These are phyloP conservation scores for Margaritispora aquatica DNA, from an alignment of 495 filamentous ascomycete genomes.

Conservation along the genomic window DNA sequence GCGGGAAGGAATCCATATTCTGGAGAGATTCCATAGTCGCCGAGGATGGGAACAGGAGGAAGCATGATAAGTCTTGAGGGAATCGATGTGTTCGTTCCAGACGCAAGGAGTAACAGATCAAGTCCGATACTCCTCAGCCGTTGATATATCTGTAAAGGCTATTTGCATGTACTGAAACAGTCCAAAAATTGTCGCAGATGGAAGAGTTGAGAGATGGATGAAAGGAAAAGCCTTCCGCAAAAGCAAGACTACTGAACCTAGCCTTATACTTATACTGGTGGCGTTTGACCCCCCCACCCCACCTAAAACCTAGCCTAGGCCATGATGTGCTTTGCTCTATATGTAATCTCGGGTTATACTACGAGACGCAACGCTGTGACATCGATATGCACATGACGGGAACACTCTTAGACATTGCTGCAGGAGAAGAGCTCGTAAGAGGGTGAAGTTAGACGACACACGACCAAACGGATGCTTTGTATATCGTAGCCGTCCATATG, in stretches of 20 bases:
- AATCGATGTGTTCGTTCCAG: conserved; percentile 34
- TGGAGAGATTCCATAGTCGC: conserved; percentile 84
- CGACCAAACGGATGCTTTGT: too few relatives aligned
- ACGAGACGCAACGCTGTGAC: not conserved
- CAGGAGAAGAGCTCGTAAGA: too few relatives aligned
- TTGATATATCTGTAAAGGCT: conserved; percentile 17
- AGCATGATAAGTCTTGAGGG: conserved; percentile 54
- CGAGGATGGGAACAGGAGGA: conserved; percentile 68
- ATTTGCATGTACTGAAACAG: conserved; percentile 11
- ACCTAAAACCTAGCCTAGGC: not conserved
- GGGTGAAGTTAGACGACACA: too few relatives aligned
- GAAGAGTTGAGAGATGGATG: not conserved
- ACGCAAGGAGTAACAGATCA: conserved; percentile 58
- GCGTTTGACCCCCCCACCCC: conserved; percentile 10
- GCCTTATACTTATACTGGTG: not conserved
- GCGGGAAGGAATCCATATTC: conserved; percentile 83
- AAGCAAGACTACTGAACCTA: too few relatives aligned
- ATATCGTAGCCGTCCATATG: too few relatives aligned
- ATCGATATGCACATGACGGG: too few relatives aligned
- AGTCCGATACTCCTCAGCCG: conserved; percentile 58
- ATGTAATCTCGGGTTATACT: not conserved
- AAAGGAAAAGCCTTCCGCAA: not conserved
- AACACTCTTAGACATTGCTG: too few relatives aligned
- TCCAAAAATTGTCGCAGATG: not conserved
- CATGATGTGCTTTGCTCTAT: not conserved